Evolutionary conservation across 331 rosid genomes (phyloP), one percentile per base, ranked within the genome.

Genomic region (Malus hybrid): DNA sequence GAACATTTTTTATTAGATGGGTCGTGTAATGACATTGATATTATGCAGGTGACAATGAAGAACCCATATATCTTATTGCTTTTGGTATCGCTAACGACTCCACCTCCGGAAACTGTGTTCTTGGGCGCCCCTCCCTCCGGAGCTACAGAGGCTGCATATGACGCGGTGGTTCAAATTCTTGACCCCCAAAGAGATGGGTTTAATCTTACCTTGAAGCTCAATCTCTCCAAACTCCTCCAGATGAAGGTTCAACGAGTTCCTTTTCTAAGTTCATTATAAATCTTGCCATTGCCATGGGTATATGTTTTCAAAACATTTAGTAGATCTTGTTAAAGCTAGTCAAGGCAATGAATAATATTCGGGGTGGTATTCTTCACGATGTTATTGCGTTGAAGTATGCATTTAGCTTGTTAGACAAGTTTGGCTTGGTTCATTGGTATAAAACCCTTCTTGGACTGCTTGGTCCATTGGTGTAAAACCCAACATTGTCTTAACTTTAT

Each of bases 161-260:
- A 91, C 34, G 81, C 59, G 64, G 66, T 81, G 70, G 90, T 90
- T 73, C 97, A 94, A 78, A 92, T 94, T 85, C 93, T 91, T 75
- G 99, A 94, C 74, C 99, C 97, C 75, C 99, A 97, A 39, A 88
- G 95, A 82, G 99, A 94, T 80, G 99, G 96, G 76, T 92, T 90
- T 84, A 94, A 94, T 88, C 96, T 94, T 56, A 92, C 99, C 12
- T 82, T 94, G 81, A 92, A 88, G 83, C 82, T 91, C 71, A 90
- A 94, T 85, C 86, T 94, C 19, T 82, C 85, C 6, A 92, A 91
- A 85, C 89, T 94, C 93, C 96, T 12, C 82, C 82, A 69, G 88
- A 94, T 86, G 95, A 87, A 88, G 99, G 99, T 94, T 85, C 82
- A 69, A 5, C 71, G 73, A 80, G 76, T 86, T 89, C 74, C 83